Conservation (phyloP, 257 asterid genomes). For the Fraxinus pennsylvanica region DNA sequence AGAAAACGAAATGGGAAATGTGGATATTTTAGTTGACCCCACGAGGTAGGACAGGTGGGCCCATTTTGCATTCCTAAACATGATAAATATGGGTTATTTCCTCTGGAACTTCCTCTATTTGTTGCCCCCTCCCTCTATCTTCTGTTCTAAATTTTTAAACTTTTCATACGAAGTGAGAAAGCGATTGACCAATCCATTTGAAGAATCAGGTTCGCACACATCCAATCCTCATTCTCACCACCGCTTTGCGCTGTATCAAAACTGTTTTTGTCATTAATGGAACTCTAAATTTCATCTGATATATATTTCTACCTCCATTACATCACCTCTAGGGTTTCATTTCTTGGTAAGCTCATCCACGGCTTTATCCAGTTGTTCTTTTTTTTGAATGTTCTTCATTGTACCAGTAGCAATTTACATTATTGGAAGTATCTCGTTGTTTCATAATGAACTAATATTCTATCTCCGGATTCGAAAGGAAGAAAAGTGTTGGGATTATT, state of each 20-base stretch:
- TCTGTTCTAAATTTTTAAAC: too few species aligned
- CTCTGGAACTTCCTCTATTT: too few species aligned
- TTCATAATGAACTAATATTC: neutral
- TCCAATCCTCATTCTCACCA: slow-evolving; percentile 37
- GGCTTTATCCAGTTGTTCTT: neutral
- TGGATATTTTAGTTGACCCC: too few species aligned
- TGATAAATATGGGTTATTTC: too few species aligned
- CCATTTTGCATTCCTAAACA: too few species aligned
- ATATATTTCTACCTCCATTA: neutral
- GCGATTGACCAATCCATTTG: slow-evolving; percentile 22
- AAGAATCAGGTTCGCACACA: slow-evolving; percentile 40
- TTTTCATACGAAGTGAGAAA: neutral
- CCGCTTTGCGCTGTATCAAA: slow-evolving; percentile 10
- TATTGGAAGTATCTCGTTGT: slow-evolving; percentile 11
- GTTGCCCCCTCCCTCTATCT: neutral
- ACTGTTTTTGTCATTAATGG: neutral
- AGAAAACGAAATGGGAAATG: too few species aligned
- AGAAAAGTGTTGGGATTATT: neutral
- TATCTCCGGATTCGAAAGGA: neutral
- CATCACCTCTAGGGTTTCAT: neutral
- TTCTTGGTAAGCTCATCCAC: neutral
- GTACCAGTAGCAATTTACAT: neutral
- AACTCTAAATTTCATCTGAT: neutral
- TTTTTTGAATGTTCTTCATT: neutral
- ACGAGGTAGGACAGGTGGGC: too few species aligned